These are phyloP conservation scores for Taphrina sp. DNA, from an alignment of 1,139 yeast genomes.

Conservation along the genomic window DNA sequence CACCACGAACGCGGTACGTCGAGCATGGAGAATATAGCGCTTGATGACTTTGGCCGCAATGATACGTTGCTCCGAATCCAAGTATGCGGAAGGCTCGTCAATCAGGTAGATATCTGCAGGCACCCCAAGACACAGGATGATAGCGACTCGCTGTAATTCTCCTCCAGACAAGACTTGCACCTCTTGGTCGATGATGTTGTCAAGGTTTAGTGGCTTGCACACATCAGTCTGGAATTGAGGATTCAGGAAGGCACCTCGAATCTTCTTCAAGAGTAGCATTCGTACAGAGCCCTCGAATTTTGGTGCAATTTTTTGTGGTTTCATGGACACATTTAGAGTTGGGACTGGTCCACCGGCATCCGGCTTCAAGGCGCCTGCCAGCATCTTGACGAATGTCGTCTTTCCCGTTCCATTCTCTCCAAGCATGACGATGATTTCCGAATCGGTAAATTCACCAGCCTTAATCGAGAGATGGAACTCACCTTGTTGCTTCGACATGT, in stretches of 20 bases:
- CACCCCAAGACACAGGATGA: constrained; percentile 87
- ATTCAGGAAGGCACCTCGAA: constrained; percentile 86
- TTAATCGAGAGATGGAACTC: constrained; percentile 82
- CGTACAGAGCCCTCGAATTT: constrained; percentile 98
- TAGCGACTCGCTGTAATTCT: constrained; percentile 98
- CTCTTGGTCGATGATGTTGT: constrained; percentile 92
- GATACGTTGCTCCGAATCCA: constrained; percentile 99
- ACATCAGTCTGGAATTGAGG: constrained; percentile 99
- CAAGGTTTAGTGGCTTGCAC: constrained; percentile 89
- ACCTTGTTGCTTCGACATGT: constrained; percentile 88
- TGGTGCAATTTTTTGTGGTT: constrained; percentile 98
- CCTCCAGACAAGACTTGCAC: constrained; percentile 98
- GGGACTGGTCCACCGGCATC: constrained; percentile 79
- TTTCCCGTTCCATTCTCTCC: constrained; percentile 99
- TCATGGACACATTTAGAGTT: constrained; percentile 88
- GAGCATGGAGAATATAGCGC: constrained; percentile 91
- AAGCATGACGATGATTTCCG: constrained; percentile 98
- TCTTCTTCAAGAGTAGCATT: constrained; percentile 93
- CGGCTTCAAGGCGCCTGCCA: constrained; percentile 89
- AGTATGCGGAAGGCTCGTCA: constrained; percentile 97
- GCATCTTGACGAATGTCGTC: constrained; percentile 89
- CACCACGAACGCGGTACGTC: constrained; percentile 95
- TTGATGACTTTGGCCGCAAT: constrained; percentile 97
- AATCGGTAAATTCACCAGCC: constrained; percentile 87
- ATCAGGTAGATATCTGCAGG: constrained; percentile 94